A percentile compares a stretch with the other conserved stretches of the same genome.
Conservation (phyloP, 2,329 filamentous ascomycete genomes). For the Colletotrichum theobromicola region DNA sequence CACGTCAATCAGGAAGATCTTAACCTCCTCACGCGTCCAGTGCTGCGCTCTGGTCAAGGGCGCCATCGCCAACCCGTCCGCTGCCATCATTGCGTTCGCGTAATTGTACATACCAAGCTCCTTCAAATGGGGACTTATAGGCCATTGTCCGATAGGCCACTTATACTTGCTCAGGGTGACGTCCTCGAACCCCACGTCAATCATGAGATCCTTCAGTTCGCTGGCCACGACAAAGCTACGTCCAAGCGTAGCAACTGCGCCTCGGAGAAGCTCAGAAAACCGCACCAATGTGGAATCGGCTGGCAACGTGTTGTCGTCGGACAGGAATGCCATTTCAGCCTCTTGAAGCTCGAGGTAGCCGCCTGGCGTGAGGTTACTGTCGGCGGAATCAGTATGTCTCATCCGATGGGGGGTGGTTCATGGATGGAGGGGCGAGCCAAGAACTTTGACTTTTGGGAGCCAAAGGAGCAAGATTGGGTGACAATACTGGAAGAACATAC, state of each 20-base stretch:
- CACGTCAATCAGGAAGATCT: conserved; percentile 39
- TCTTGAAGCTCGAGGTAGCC: conserved; percentile 62
- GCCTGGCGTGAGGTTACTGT: conserved; percentile 49
- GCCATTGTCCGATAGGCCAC: conserved; percentile 22
- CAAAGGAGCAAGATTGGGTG: too few species aligned
- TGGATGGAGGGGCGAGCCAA: too few species aligned
- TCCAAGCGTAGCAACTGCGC: conserved; percentile 12
- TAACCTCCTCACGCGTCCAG: conserved; percentile 37
- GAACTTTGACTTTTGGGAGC: too few species aligned
- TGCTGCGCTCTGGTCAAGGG: conserved; percentile 36
- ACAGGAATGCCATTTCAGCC: conserved; percentile 37
- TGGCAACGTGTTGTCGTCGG: conserved; percentile 50
- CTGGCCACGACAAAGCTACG: conserved; percentile 28
- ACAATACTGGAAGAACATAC: too few species aligned
- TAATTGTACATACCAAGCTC: conserved; percentile 26
- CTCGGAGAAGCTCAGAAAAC: background rate
- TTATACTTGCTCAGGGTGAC: conserved; percentile 17
- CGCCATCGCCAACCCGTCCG: conserved; percentile 38
- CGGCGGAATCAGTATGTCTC: too few species aligned
- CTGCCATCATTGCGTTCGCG: conserved; percentile 35
- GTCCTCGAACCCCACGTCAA: conserved; percentile 27
- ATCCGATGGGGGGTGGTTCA: too few species aligned
- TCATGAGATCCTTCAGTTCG: conserved; percentile 29
- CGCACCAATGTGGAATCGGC: conserved; percentile 34
- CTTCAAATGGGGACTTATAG: background rate